Evolutionary conservation across 805 yeast genomes (phyloP), one percentile per base, ranked within the genome.

Genomic region (Candida pseudoglaebosa): DNA sequence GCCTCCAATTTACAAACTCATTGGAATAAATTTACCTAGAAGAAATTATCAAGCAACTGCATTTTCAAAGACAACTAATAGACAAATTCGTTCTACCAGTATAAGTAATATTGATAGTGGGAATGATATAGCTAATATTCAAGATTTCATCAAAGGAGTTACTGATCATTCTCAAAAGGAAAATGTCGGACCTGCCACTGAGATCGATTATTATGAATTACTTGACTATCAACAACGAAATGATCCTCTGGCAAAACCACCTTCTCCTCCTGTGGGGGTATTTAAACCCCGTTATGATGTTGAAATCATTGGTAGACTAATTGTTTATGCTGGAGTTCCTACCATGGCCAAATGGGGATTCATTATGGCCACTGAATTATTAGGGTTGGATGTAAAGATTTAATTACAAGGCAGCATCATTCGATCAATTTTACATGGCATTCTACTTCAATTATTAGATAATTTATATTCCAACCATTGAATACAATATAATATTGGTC

Each of bases 271-370:
- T 20, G 19, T 33, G 14, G 76, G 73, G 12, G 84, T 78, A 0
- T 77, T 75, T 51, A 70, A 70, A 41, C 73, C 78, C 2, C 71
- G 90, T 35, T 81, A 82, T 48, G 89, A 80, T 40, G 80, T 84
- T 21, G 91, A 84, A 44, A 84, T 87, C 3, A 61, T 86, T 22
- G 89, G 93, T 7, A 72, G 95, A 50, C 65, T 85, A 44, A 61
- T 84, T 13, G 84, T 89, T 1, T 91, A 91, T 61, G 82, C 85
- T 1, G 98, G 98, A 0, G 78, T 91, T 20, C 74, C 93, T 0
- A 50, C 69, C 19, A 59, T 74, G 22, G 82, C 84, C 0, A 59
- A 75, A 16, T 66, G 71, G 70, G 71, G 70, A 10, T 60, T 62
- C 41, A 57, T 56, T 7, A 32, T 56, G 17, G 52, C 49, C 10